These are phyloP conservation scores for Phytophthora ramorum DNA, from an alignment of 352 stramenopile species.

Conservation along the genomic window DNA sequence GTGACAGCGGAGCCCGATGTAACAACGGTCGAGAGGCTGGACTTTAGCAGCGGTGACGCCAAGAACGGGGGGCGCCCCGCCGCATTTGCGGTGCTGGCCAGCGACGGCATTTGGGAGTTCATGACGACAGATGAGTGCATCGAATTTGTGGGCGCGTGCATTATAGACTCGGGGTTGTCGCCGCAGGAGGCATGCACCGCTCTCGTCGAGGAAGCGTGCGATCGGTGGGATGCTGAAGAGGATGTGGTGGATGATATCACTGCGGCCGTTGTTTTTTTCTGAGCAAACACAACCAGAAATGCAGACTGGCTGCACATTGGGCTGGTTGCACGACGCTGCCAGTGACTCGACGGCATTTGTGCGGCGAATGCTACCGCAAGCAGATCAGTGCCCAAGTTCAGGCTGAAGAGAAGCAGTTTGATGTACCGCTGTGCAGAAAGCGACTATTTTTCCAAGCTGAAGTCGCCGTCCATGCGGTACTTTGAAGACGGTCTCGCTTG, in stretches of 20 bases:
- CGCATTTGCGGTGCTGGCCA: constrained; percentile 77
- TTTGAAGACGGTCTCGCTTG: neutral
- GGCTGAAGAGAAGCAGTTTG: neutral
- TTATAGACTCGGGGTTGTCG: constrained; percentile 49
- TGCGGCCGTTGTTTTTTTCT: constrained; percentile 71
- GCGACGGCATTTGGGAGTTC: constrained; percentile 89
- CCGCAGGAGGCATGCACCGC: constrained; percentile 74
- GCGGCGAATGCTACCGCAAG: neutral
- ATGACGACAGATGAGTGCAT: constrained; percentile 79
- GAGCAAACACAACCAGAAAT: constrained; percentile 5
- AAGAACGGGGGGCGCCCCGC: constrained; percentile 27
- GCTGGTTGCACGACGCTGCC: neutral
- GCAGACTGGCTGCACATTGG: neutral
- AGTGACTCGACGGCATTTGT: neutral
- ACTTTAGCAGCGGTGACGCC: constrained; percentile 24
- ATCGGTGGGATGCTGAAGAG: constrained; percentile 83
- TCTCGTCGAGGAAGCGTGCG: constrained; percentile 68
- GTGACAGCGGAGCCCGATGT: constrained; percentile 80
- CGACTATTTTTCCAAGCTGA: constrained; percentile 11
- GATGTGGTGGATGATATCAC: constrained; percentile 89
- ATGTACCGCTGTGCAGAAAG: neutral
- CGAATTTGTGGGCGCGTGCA: constrained; percentile 61
- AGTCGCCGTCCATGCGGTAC: neutral
- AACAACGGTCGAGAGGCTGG: constrained; percentile 47
- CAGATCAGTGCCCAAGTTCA: neutral